Evolutionary conservation across 2,329 filamentous ascomycete species (phyloP).

Genomic region (Monosporascus cannonballus): DNA sequence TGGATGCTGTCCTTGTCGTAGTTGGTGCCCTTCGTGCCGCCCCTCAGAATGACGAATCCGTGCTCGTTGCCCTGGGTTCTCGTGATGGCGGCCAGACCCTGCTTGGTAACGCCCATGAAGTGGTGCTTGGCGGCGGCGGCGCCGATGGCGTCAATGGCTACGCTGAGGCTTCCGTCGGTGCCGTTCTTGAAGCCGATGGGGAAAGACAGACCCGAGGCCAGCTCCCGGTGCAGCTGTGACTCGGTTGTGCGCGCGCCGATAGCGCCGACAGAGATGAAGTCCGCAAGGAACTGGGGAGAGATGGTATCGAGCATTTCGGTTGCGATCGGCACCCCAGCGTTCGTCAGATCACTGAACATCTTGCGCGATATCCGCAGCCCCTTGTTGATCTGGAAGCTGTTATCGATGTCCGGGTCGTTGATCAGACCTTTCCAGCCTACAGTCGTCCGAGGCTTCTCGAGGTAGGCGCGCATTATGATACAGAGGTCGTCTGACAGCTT

Average conservation of each 20-base stretch:
- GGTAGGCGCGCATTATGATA: slow-evolving; percentile 97
- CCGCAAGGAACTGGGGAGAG: slow-evolving; percentile 93
- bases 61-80: slow-evolving; percentile 92
- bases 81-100: slow-evolving; percentile 90
- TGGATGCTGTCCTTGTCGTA: slow-evolving; percentile 82
- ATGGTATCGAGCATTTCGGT: slow-evolving; percentile 99
- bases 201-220: slow-evolving; percentile 92
- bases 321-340: slow-evolving; percentile 85
- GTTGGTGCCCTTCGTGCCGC: slow-evolving; percentile 88
- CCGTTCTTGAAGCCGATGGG: slow-evolving; percentile 99
- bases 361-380: slow-evolving; percentile 86
- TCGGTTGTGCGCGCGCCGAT: slow-evolving; percentile 96
- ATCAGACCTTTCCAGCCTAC: slow-evolving; percentile 99
- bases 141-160: slow-evolving; percentile 94
- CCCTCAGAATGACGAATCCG: slow-evolving; percentile 92
- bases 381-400: slow-evolving; percentile 99
- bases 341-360: slow-evolving; percentile 87
- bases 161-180: slow-evolving; percentile 83
- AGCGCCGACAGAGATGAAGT: slow-evolving; percentile 90
- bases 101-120: slow-evolving; percentile 98
- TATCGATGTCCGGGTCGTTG: slow-evolving; percentile 97
- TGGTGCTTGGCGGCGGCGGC: slow-evolving; percentile 81
- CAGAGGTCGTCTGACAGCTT: slow-evolving; percentile 78
- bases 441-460: slow-evolving; percentile 97
- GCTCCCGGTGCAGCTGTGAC: slow-evolving; percentile 91